Base-by-base conservation (phyloP, 768 basidiomycete genomes). In the Phylloporus arenicola region DNA sequence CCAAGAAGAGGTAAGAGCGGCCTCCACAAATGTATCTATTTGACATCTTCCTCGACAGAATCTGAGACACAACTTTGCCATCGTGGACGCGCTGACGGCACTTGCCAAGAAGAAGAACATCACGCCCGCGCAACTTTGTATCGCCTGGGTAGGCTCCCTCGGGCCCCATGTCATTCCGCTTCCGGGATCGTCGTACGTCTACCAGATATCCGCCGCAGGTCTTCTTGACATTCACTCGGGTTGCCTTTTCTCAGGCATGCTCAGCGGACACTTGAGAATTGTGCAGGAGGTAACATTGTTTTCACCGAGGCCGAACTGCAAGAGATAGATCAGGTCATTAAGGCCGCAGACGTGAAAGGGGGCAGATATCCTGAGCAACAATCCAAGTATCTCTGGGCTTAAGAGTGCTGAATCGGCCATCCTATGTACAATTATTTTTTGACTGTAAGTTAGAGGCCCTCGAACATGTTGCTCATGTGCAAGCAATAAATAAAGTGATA, bases 151-250 rank as follows among this genome's bases (percentile, higher is more conserved):
- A 0, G 42, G 56, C 13, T 61, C 70, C 0, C 64, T 71, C 4
- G 72, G 75, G 3, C 20, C 58, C 0, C 70, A 75, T 55, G 72
- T 77, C 38, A 73, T 81, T 45, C 78, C 80, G 4, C 69, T 80
- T 29, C 77, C 77, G 6, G 79, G 80, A 19, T 75, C 73, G 8
- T 71, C 72, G 73, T 74, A 55, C 44, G 69, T 29, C 47, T 14
- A n/a, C n/a, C n/a, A 1, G 31, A 13, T 4, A 9, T 19, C 3
- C 46, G 5, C 27, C 12, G 13, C 35, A 12, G 6, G 12, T 8
- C 11, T 24, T 14, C 35, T 27, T 29, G 16, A 19, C n/a, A 19
- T 37, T 22, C 16, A 11, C 25, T 45, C 4, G 20, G 7, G 6
- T 16, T 13, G 12, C 16, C 2, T 41, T 8, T 41, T 41, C 40